These are phyloP conservation scores for Pichia sp. DNA, from an alignment of 1,139 yeast species.

Conservation along the genomic window DNA sequence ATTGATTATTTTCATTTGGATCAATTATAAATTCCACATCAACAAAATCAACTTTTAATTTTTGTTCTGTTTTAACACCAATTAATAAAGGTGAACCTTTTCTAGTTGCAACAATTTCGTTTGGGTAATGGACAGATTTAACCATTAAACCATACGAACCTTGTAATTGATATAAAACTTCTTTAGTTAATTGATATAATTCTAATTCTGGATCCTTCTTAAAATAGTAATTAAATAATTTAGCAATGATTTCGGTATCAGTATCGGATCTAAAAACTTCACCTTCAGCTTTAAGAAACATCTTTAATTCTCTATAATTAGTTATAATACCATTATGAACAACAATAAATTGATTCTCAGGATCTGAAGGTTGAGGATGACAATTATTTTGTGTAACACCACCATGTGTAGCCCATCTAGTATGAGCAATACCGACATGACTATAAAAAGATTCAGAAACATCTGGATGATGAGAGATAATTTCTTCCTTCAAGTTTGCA, in stretches of 20 bases:
- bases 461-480: slow-evolving; percentile 50
- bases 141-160: slow-evolving; percentile 97
- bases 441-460: slow-evolving; percentile 62
- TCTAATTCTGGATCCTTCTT: slow-evolving; percentile 67
- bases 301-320: slow-evolving; percentile 84
- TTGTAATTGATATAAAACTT: slow-evolving; percentile 87
- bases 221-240: slow-evolving; percentile 84
- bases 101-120: slow-evolving; percentile 95
- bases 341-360: slow-evolving; percentile 73
- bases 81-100: slow-evolving; percentile 96
- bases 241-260: slow-evolving; percentile 97
- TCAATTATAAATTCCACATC: slow-evolving; percentile 93
- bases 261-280: slow-evolving; percentile 85
- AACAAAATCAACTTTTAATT: slow-evolving; percentile 94
- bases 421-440: slow-evolving; percentile 97
- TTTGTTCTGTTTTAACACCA: slow-evolving; percentile 94
- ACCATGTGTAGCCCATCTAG: slow-evolving; percentile 99
- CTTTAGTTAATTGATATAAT: slow-evolving; percentile 87
- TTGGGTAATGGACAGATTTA: slow-evolving; percentile 87
- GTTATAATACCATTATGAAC: slow-evolving; percentile 99
- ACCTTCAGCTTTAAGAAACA: slow-evolving; percentile 75
- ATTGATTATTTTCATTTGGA: slow-evolving; percentile 13
- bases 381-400: slow-evolving; percentile 81
- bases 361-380: slow-evolving; percentile 94
- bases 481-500: slow-evolving; percentile 65